Evolutionary conservation across 1,284 basidiomycete genomes (phyloP).

Genomic region (Jaminaea rosea): DNA sequence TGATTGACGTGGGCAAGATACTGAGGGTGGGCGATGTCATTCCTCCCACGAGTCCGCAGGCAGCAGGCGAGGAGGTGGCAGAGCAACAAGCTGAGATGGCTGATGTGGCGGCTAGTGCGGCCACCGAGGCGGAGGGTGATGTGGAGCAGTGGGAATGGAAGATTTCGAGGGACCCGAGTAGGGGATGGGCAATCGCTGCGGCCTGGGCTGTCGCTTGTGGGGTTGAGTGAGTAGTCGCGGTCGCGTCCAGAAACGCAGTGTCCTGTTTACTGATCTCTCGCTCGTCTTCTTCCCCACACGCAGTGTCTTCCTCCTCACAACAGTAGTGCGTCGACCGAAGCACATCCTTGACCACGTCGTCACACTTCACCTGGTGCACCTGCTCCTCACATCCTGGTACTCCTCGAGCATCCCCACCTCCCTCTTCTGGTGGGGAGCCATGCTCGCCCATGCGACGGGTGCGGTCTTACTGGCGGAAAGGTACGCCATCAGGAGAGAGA

Average conservation of each 20-base stretch:
- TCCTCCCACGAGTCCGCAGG: not conserved
- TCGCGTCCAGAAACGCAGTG: too few species aligned
- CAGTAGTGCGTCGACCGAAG: slow-evolving; percentile 76
- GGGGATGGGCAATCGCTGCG: not conserved
- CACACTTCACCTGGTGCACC: slow-evolving; percentile 79
- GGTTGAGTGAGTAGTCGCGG: slow-evolving; percentile 1
- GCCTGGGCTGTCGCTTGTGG: not conserved
- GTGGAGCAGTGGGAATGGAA: slow-evolving; percentile 1
- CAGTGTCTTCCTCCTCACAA: slow-evolving; percentile 79
- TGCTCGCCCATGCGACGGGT: slow-evolving; percentile 61
- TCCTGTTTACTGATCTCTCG: not conserved
- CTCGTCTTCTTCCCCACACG: slow-evolving; percentile 1
- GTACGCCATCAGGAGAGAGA: slow-evolving; percentile 77
- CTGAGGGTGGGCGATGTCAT: not conserved
- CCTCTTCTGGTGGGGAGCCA: slow-evolving; percentile 50
- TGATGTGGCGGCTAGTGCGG: slow-evolving; percentile 4
- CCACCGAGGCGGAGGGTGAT: not conserved
- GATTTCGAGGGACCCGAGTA: not conserved
- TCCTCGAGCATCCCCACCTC: slow-evolving; percentile 71
- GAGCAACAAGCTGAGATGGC: not conserved
- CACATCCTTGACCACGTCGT: slow-evolving; percentile 87
- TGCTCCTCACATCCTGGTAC: slow-evolving; percentile 85
- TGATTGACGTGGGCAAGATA: not conserved
- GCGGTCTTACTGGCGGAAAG: slow-evolving; percentile 80
- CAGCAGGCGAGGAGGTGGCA: not conserved